Conservation (phyloP, 2,329 filamentous ascomycete genomes). For the Thelonectria discophora region DNA sequence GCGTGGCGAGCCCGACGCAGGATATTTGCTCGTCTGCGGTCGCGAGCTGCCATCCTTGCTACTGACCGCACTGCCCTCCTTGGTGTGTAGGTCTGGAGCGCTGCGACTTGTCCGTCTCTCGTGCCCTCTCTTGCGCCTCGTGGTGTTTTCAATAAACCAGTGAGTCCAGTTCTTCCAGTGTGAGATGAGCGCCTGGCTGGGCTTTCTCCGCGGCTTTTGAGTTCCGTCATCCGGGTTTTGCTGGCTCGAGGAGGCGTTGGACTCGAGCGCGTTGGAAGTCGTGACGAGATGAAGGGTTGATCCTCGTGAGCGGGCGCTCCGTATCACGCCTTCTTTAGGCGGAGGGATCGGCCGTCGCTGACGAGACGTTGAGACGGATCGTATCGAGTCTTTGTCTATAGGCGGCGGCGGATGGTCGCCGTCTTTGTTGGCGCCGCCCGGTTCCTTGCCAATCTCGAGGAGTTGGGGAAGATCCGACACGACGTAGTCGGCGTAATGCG, state of each 20-base stretch:
- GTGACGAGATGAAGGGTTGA: constrained; percentile 90
- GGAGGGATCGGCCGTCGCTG: constrained; percentile 80
- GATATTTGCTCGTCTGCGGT: constrained; percentile 68
- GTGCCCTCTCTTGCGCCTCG: constrained; percentile 59
- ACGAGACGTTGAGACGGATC: constrained; percentile 79
- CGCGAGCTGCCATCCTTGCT: constrained; percentile 64
- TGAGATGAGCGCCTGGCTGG: constrained; percentile 66
- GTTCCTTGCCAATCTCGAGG: constrained; percentile 65
- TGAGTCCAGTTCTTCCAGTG: constrained; percentile 73
- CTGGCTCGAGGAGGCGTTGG: constrained; percentile 43
- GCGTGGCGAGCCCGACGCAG: constrained; percentile 50
- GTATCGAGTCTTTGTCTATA: constrained; percentile 79
- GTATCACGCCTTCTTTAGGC: constrained; percentile 79
- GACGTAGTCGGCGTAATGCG: constrained; percentile 69
- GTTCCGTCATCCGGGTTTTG: constrained; percentile 44
- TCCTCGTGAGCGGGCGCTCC: constrained; percentile 76
- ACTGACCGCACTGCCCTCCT: constrained; percentile 56
- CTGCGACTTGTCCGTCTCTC: constrained; percentile 64
- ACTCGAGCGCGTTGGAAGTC: constrained; percentile 60
- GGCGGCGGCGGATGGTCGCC: constrained; percentile 71
- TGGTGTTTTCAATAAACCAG: constrained; percentile 69
- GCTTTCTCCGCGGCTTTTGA: constrained; percentile 64
- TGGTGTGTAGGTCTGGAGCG: constrained; percentile 65
- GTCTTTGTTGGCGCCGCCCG: constrained; percentile 55
- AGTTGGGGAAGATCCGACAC: constrained; percentile 81